A percentile compares a stretch with the other conserved stretches of the same genome.
Conservation (phyloP, 768 basidiomycete species). For the Tricholoma matsutake region DNA sequence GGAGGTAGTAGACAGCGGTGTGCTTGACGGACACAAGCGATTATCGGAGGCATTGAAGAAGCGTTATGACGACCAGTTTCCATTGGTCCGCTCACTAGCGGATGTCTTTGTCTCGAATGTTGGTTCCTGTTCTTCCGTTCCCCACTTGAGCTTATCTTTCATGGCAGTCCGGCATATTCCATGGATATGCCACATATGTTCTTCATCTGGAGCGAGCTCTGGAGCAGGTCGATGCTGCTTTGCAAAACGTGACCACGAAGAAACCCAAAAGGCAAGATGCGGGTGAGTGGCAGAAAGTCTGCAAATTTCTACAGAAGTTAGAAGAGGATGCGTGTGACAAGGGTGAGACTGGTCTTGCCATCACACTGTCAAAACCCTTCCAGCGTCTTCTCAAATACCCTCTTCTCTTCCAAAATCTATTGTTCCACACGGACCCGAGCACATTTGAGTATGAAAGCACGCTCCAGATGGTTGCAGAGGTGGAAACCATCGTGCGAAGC, state of each 20-base stretch:
- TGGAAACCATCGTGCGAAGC: conserved; percentile 92
- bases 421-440: conserved; percentile 96
- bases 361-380: conserved; percentile 95
- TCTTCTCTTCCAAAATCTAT: conserved; percentile 93
- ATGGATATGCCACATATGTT: conserved; percentile 92
- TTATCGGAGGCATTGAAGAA: conserved; percentile 83
- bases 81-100: conserved; percentile 86
- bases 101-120: conserved; percentile 97
- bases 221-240: conserved; percentile 78
- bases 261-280: conserved; percentile 81
- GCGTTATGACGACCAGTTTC: conserved; percentile 94
- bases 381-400: conserved; percentile 97
- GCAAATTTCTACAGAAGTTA: conserved; percentile 68
- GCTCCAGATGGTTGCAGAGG: conserved; percentile 93
- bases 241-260: conserved; percentile 63
- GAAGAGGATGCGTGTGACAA: conserved; percentile 80
- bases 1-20: conserved; percentile 81
- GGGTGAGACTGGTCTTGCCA: conserved; percentile 92
- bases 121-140: conserved; percentile 30
- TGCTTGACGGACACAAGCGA: conserved; percentile 85
- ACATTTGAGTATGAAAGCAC: conserved; percentile 98
- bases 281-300: conserved; percentile 75
- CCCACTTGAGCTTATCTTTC: conserved; percentile 12
- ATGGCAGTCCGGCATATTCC: conserved; percentile 82
- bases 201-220: conserved; percentile 91